Evolutionary conservation across 352 stramenopile genomes (phyloP).

Genomic region (Globisporangium nagaii): DNA sequence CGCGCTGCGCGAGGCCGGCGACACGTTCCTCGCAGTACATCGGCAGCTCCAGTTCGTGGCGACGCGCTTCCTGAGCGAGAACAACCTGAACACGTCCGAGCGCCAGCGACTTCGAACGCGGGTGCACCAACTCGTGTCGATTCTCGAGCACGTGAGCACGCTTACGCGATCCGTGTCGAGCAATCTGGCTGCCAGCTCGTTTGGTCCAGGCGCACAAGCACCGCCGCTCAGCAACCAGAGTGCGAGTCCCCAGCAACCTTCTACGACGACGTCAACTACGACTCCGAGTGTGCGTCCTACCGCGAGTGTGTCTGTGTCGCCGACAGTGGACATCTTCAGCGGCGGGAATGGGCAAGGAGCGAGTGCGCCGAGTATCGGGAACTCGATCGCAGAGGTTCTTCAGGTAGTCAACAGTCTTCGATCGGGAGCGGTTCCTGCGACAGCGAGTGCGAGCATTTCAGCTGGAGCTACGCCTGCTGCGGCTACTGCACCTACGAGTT

Average conservation of each 20-base stretch:
- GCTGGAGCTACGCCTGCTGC: not conserved
- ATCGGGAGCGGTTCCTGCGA: not conserved
- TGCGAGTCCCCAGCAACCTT: not conserved
- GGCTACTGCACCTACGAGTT: not conserved
- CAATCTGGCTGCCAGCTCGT: conserved; percentile 15
- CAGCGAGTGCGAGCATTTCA: not conserved
- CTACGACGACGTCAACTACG: not conserved
- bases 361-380: conserved; percentile 2
- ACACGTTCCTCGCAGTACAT: conserved; percentile 32
- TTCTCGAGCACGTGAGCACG: conserved; percentile 8
- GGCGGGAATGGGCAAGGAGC: not conserved
- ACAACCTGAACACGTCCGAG: conserved; percentile 19
- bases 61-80: conserved; percentile 16
- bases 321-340: conserved; percentile 11
- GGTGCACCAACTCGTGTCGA: conserved; percentile 18
- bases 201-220: not conserved
- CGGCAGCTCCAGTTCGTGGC: conserved; percentile 27
- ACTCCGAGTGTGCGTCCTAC: not conserved
- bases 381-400: conserved; percentile 9
- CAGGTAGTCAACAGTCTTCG: conserved; percentile 3
- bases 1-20: conserved; percentile 18
- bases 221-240: not conserved
- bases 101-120: conserved; percentile 17
- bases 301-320: not conserved
- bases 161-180: conserved; percentile 8